phyloP scores from a whole-genome alignment of 257 asterid species.

The Solanum lycopersicoides region DNA sequence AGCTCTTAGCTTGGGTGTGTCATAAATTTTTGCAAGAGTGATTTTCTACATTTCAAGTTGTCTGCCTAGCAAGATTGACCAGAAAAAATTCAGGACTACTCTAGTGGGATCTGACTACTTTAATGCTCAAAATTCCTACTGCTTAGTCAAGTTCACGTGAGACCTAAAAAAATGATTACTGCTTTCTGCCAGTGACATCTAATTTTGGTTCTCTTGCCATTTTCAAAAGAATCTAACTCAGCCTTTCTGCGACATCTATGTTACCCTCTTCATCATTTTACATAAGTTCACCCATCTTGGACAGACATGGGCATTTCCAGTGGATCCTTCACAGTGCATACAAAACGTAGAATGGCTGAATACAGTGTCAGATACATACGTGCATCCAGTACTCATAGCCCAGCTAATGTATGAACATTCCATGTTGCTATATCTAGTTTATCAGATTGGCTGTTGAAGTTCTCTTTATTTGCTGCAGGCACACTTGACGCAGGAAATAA shows the following conservation, averaged over 20 bases:
- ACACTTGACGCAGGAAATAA: constrained; percentile 28
- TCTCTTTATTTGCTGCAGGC: constrained; percentile 11
- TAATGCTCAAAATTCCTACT: neutral
- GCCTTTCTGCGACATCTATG: neutral
- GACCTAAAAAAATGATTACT: neutral
- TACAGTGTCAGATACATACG: neutral
- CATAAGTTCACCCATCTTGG: neutral
- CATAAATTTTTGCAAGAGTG: neutral
- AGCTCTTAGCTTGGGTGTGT: neutral
- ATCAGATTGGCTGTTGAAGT: neutral
- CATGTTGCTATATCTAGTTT: neutral
- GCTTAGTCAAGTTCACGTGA: neutral
- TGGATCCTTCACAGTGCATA: neutral
- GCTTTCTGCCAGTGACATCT: neutral
- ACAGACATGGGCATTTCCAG: neutral
- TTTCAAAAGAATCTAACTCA: neutral
- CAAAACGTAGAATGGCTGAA: neutral
- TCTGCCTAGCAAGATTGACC: neutral
- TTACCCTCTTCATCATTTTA: neutral
- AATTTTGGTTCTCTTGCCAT: neutral
- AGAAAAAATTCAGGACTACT: neutral
- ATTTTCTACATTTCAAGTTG: neutral
- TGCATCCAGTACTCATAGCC: neutral
- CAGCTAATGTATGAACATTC: neutral
- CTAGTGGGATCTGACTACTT: neutral